phyloP scores from a whole-genome alignment of 306 rosid genomes.

The Urtica urens region DNA sequence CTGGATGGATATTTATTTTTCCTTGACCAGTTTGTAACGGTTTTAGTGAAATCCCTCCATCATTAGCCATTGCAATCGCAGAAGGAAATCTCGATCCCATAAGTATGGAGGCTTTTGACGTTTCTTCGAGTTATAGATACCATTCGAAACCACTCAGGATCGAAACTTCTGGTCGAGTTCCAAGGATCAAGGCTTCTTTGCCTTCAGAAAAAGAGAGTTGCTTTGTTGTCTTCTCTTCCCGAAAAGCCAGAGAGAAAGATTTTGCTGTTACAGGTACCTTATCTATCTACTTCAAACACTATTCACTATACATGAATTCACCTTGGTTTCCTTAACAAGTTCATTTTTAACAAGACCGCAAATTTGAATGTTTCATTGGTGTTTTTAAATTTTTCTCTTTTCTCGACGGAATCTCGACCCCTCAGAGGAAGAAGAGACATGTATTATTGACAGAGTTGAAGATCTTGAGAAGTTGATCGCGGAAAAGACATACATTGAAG shows the following conservation, averaged over 20 bases:
- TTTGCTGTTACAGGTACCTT: conserved; percentile 38
- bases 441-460: conserved; percentile 26
- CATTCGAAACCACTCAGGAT: conserved; percentile 17
- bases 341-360: no score
- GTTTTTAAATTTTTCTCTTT: no score
- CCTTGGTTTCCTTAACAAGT: not conserved
- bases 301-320: not conserved
- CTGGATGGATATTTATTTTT: no score
- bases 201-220: conserved; percentile 26
- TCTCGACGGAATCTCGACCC: no score
- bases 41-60: conserved; percentile 60
- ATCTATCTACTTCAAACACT: no score
- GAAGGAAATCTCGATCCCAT: conserved; percentile 78
- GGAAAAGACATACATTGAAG: conserved; percentile 28
- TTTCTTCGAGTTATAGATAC: conserved; percentile 22
- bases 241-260: conserved; percentile 20
- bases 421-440: conserved; percentile 23
- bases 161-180: conserved; percentile 18
- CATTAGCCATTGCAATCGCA: conserved; percentile 63
- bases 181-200: conserved; percentile 26
- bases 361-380: no score
- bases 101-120: conserved; percentile 63
- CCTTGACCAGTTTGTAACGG: conserved; percentile 34
- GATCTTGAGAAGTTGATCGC: conserved; percentile 48
- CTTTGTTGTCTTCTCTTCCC: conserved; percentile 39